Conservation (phyloP, 2,329 filamentous ascomycete genomes). For the Knoxdaviesia capensis region DNA sequence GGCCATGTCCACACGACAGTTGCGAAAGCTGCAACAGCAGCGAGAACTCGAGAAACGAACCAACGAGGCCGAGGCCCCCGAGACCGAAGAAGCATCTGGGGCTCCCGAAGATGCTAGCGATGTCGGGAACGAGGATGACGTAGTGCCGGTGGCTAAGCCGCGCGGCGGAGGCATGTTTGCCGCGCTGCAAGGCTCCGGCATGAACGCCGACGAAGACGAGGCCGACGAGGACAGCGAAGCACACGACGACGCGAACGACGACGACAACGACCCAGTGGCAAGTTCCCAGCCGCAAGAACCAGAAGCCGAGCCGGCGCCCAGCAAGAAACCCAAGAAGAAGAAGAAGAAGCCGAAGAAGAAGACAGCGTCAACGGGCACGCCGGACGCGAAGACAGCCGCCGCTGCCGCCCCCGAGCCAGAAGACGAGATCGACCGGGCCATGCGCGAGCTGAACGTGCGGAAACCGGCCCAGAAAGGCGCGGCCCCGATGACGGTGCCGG, state of each 20-base stretch:
- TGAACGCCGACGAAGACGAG: slow-evolving; percentile 18
- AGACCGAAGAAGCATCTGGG: not conserved
- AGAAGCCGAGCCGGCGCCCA: slow-evolving; percentile 7
- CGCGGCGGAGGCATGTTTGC: slow-evolving; percentile 26
- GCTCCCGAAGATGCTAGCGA: slow-evolving; percentile 6
- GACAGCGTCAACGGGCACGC: slow-evolving; percentile 9
- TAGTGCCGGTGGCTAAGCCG: slow-evolving; percentile 13
- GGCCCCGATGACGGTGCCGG: slow-evolving; percentile 1
- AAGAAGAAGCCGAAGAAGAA: slow-evolving; percentile 16
- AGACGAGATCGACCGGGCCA: slow-evolving; percentile 36
- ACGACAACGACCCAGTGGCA: slow-evolving; percentile 11
- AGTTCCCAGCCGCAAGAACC: slow-evolving; percentile 3
- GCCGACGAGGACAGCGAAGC: slow-evolving; percentile 21
- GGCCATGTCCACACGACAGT: slow-evolving; percentile 28
- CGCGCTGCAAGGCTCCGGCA: slow-evolving; percentile 24
- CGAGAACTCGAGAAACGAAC: slow-evolving; percentile 18
- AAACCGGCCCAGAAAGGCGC: not conserved
- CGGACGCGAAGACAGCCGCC: slow-evolving; percentile 10
- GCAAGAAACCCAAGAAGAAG: slow-evolving; percentile 13
- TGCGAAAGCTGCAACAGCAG: slow-evolving; percentile 31
- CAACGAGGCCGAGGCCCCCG: not conserved
- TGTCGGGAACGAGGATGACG: slow-evolving; percentile 12
- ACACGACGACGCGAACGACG: slow-evolving; percentile 15
- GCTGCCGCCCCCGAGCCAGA: slow-evolving; percentile 10
- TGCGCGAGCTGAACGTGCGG: slow-evolving; percentile 26